These are phyloP conservation scores for Mycena belliarum DNA, from an alignment of 768 basidiomycete species.

Conservation along the genomic window DNA sequence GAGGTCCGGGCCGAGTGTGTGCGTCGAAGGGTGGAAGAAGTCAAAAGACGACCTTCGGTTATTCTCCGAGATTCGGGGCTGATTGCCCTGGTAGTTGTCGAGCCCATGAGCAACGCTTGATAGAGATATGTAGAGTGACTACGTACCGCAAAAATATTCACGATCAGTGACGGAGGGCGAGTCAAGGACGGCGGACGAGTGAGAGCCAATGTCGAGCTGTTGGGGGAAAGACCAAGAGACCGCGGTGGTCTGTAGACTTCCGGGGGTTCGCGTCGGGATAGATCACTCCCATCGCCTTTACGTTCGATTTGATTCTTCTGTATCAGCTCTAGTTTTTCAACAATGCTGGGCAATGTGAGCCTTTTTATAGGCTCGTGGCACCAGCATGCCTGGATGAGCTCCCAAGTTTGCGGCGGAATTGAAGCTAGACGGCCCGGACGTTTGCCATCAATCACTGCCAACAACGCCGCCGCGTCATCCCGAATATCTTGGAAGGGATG, in stretches of 20 bases:
- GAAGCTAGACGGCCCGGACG: not conserved
- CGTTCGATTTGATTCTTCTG: not conserved
- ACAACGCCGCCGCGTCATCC: not conserved
- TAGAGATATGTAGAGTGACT: too few relatives aligned
- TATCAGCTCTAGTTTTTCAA: slow-evolving; percentile 3
- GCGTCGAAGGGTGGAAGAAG: not conserved
- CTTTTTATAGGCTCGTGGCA: slow-evolving; percentile 1
- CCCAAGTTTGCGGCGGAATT: slow-evolving; percentile 8
- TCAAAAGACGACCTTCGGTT: not conserved
- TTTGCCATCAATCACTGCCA: not conserved
- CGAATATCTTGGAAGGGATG: slow-evolving; percentile 6
- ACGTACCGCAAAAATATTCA: slow-evolving; percentile 2
- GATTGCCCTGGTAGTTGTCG: too few relatives aligned
- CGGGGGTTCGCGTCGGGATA: not conserved
- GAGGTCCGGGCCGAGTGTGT: not conserved
- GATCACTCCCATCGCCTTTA: not conserved
- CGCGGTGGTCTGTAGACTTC: slow-evolving; percentile 8
- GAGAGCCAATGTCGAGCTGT: not conserved
- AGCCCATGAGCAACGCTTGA: too few relatives aligned
- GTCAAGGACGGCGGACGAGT: slow-evolving; percentile 2
- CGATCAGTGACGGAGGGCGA: slow-evolving; percentile 3
- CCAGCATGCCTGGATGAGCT: slow-evolving; percentile 16
- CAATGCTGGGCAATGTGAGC: not conserved
- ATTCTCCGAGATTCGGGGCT: not conserved
- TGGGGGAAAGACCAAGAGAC: not conserved